A percentile compares a stretch with the other conserved stretches of the same genome.
Evolutionary conservation across 768 basidiomycete species (phyloP).

Genomic region (Naganishia randhawae): DNA sequence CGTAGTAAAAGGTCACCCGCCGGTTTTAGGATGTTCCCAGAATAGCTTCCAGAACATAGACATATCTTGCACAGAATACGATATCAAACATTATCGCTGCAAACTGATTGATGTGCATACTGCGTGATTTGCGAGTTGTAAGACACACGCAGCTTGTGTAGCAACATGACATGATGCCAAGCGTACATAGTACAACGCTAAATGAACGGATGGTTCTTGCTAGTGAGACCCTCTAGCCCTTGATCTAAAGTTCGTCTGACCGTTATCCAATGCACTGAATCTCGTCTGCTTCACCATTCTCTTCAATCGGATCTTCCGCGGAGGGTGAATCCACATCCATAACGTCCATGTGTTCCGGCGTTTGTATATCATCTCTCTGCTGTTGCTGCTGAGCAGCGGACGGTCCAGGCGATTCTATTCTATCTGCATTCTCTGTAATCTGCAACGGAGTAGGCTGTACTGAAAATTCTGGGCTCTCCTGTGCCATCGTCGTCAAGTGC

Average conservation of each 20-base stretch:
- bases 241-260: background rate
- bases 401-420: background rate
- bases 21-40: background rate
- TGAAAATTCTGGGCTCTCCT: background rate
- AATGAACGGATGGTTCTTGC: no score
- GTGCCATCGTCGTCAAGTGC: background rate
- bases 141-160: background rate
- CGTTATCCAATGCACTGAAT: background rate
- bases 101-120: background rate
- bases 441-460: background rate
- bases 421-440: background rate
- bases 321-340: no score
- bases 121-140: background rate
- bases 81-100: background rate
- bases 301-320: background rate
- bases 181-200: no score
- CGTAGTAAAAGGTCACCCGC: background rate
- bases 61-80: background rate
- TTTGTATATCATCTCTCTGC: constrained; percentile 4
- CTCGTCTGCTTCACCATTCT: background rate
- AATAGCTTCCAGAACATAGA: background rate
- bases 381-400: background rate
- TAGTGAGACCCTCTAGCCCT: background rate
- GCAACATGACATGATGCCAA: background rate
- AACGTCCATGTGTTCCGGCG: background rate